These are phyloP conservation scores for Aspergillus sp. DNA, from an alignment of 2,329 filamentous ascomycete genomes.

Conservation along the genomic window DNA sequence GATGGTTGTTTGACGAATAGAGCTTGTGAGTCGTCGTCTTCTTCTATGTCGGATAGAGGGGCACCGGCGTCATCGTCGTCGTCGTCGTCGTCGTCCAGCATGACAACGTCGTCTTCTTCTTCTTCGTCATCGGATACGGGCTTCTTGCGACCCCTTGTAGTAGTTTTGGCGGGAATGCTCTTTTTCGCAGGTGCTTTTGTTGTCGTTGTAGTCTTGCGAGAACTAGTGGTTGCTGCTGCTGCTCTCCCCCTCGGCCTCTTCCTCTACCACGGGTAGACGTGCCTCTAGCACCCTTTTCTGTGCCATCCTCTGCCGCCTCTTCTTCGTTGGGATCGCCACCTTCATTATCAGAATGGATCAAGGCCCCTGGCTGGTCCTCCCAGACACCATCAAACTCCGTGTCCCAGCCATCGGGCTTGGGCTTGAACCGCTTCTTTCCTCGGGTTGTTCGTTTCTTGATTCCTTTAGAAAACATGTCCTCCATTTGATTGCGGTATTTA, in stretches of 20 bases:
- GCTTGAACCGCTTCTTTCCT: neutral
- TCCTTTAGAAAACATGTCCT: neutral
- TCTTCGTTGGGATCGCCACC: constrained; percentile 44
- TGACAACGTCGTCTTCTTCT: constrained; percentile 32
- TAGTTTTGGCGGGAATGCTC: constrained; percentile 11
- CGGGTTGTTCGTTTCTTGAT: too few relatives aligned
- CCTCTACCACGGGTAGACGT: constrained; percentile 45
- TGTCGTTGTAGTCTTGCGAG: constrained; percentile 30
- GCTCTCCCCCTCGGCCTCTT: constrained; percentile 40
- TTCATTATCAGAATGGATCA: constrained; percentile 50
- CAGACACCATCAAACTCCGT: constrained; percentile 83
- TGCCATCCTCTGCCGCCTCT: constrained; percentile 45
- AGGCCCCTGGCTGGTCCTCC: constrained; percentile 70
- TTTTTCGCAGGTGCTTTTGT: constrained; percentile 19
- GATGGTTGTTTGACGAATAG: constrained; percentile 38
- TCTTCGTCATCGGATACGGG: constrained; percentile 35
- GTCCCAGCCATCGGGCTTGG: constrained; percentile 63
- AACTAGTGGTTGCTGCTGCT: constrained; percentile 33
- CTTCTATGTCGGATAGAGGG: constrained; percentile 22
- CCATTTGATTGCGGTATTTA: neutral
- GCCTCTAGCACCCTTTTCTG: constrained; percentile 21
- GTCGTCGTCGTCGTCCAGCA: constrained; percentile 31
- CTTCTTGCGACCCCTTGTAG: constrained; percentile 22
- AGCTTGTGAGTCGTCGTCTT: constrained; percentile 33
- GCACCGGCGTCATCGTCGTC: constrained; percentile 21